Evolutionary conservation across 768 basidiomycete genomes (phyloP), one percentile per base, ranked within the genome.

Genomic region (Megacollybia marginata): DNA sequence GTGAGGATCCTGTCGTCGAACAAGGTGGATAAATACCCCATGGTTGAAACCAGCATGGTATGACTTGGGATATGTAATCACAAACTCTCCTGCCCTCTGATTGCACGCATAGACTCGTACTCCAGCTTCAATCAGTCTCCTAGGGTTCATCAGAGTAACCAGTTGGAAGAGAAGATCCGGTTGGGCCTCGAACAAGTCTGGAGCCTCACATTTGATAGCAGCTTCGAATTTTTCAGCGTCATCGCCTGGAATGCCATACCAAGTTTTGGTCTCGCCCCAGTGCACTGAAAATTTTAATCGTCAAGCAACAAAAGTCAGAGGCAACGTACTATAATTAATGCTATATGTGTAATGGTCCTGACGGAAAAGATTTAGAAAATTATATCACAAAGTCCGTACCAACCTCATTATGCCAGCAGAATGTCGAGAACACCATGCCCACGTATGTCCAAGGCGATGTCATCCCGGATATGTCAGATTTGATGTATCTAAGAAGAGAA

Each of bases 341-440:
- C 90, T 93, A 65, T 93, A 96, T 10, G 95, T 97, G 65, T 96
- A 95, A 68, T 98, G 95, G 68, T 98, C 95, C 85, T 96, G 62
- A 11, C 48, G 49, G 44, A 48, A 53, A 42, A 36, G 50, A 13
- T 43, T 44, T 28, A 13, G 20, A 34, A 31, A 19, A 43, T 33
- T 32, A 46, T 59, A 48, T 52, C 10, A 5, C 10, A 35, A 15
- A 42, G 32, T 18, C 42, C 55, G 42, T 54, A 59, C 72, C 49
- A 58, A 88, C 89, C 80, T 92, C 94, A 61, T 99, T 99, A 69
- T 99, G 96, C 96, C 96, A 99, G 64, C 95, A 98, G 67, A 99
- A 99, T 2, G 96, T 95, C 12, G 94, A 95, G 65, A 99, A 99
- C 15, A 92, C 76, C 95, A 98, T 98, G 44, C 96, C 96, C 53